A percentile compares a stretch with the other conserved stretches of the same genome.
phyloP scores from a whole-genome alignment of 2,329 filamentous ascomycete species.

The Cryoendolithus antarcticus region DNA sequence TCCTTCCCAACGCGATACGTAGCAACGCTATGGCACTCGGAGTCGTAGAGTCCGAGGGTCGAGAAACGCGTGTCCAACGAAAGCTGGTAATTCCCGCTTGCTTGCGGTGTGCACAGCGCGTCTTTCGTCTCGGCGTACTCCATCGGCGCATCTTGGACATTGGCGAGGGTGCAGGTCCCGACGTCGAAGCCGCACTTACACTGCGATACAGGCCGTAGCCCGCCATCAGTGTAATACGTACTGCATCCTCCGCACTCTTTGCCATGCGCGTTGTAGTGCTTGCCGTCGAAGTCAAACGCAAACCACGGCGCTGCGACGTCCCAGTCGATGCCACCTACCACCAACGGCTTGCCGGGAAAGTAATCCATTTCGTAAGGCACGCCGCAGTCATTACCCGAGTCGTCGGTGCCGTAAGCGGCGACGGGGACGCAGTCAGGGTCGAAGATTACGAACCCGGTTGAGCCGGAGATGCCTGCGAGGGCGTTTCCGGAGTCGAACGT shows the following conservation, averaged over 20 bases:
- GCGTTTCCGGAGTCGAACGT: background rate
- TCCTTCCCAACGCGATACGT: background rate
- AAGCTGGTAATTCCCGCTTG: background rate
- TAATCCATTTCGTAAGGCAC: constrained; percentile 1
- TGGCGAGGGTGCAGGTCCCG: background rate
- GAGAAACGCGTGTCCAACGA: background rate
- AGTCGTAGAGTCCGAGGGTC: background rate
- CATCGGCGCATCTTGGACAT: background rate
- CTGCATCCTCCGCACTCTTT: background rate
- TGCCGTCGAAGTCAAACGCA: background rate
- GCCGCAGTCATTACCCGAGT: background rate
- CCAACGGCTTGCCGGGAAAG: background rate
- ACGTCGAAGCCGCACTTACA: background rate
- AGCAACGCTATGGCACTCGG: background rate
- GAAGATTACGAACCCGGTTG: constrained; percentile 48
- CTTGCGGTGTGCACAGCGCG: background rate
- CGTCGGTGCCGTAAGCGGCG: background rate
- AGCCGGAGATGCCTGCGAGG: constrained; percentile 88
- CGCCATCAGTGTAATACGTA: background rate
- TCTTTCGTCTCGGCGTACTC: background rate
- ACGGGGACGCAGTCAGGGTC: background rate
- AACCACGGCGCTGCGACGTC: background rate
- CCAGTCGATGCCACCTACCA: background rate
- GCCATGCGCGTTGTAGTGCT: background rate
- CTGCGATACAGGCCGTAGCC: background rate